phyloP scores from a whole-genome alignment of 2,329 filamentous ascomycete genomes.

The Periconia sp. region DNA sequence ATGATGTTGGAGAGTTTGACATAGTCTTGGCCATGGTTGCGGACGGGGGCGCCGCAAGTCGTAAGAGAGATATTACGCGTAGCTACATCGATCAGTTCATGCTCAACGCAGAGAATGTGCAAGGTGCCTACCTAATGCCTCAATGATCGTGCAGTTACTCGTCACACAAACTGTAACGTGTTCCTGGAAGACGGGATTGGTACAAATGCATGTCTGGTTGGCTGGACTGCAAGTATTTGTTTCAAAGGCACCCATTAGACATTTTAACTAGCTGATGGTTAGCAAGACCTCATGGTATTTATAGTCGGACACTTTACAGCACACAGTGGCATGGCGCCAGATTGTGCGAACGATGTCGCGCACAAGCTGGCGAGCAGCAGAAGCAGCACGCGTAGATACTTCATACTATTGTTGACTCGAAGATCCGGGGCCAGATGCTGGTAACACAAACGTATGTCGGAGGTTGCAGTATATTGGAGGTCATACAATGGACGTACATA shows the following conservation, averaged over 20 bases:
- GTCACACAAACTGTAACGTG: conserved; percentile 23
- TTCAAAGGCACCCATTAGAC: conserved; percentile 11
- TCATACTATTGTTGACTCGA: not conserved
- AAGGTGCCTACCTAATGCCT: conserved; percentile 19
- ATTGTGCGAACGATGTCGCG: not conserved
- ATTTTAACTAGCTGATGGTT: conserved; percentile 10
- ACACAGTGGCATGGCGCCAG: not conserved
- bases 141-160: conserved; percentile 22
- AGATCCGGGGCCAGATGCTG: too few species aligned
- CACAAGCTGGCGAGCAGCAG: not conserved
- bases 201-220: conserved; percentile 25
- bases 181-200: conserved; percentile 20
- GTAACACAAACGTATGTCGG: too few species aligned
- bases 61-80: conserved; percentile 47
- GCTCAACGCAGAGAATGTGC: not conserved
- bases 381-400: not conserved
- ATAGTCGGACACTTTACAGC: not conserved
- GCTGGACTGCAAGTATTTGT: conserved; percentile 20
- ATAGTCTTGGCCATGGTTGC: conserved; percentile 40
- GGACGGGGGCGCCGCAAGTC: conserved; percentile 42
- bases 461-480: too few species aligned
- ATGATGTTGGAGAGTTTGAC: conserved; percentile 32
- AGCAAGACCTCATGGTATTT: not conserved
- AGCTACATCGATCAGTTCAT: conserved; percentile 19
- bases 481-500: too few species aligned